A percentile compares a stretch with the other conserved stretches of the same genome.
phyloP scores from a whole-genome alignment of 2,329 filamentous ascomycete species.

The Scortechinia acanthostroma region DNA sequence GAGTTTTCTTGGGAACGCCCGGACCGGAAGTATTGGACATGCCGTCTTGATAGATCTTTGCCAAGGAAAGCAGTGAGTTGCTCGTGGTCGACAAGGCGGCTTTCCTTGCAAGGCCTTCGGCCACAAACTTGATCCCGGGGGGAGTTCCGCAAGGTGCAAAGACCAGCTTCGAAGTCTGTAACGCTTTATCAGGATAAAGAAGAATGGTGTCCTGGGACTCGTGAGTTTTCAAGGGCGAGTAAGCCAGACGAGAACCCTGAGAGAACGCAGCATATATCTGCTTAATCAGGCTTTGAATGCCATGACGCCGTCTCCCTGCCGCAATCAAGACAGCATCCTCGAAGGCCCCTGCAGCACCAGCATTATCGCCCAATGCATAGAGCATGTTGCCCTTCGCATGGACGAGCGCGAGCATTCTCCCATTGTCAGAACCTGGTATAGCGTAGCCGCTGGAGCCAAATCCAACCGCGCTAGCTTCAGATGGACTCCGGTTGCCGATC shows the following conservation, averaged over 20 bases:
- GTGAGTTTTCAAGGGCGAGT: slow-evolving; percentile 13
- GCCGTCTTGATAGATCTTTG: slow-evolving; percentile 95
- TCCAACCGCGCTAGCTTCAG: slow-evolving; percentile 20
- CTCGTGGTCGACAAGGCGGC: slow-evolving; percentile 88
- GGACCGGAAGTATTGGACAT: slow-evolving; percentile 68
- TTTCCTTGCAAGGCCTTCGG: slow-evolving; percentile 64
- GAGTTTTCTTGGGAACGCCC: slow-evolving; percentile 49
- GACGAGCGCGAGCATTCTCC: slow-evolving; percentile 82
- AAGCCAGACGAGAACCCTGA: slow-evolving; percentile 25
- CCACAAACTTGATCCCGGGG: slow-evolving; percentile 70
- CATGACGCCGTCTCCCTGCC: slow-evolving; percentile 61
- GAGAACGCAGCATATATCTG: slow-evolving; percentile 69
- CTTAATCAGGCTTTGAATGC: slow-evolving; percentile 72
- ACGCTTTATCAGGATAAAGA: slow-evolving; percentile 74
- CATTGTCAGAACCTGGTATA: slow-evolving; percentile 80
- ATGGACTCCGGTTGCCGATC: not conserved
- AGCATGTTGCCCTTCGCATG: slow-evolving; percentile 99
- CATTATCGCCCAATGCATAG: slow-evolving; percentile 79
- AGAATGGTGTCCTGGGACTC: slow-evolving; percentile 51
- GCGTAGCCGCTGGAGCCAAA: slow-evolving; percentile 79
- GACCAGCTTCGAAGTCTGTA: slow-evolving; percentile 74
- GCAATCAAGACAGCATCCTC: slow-evolving; percentile 92
- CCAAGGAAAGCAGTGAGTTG: slow-evolving; percentile 86
- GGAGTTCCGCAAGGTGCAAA: slow-evolving; percentile 68
- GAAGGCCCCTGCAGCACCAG: slow-evolving; percentile 76